These are phyloP conservation scores for Colletotrichum sojae DNA, from an alignment of 2,329 filamentous ascomycete genomes.

Conservation along the genomic window DNA sequence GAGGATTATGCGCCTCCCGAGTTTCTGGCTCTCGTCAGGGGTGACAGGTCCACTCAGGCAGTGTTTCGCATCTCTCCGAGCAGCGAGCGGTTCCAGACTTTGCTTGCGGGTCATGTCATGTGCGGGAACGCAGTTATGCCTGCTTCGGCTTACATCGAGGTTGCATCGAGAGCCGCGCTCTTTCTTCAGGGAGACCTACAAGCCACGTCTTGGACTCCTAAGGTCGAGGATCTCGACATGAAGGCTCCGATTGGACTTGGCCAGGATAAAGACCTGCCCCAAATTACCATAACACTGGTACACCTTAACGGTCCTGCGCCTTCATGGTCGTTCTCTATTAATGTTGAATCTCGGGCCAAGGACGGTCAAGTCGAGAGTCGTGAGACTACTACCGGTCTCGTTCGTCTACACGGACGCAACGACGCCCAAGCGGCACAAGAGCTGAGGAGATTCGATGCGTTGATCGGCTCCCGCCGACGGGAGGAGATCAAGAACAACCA, in stretches of 20 bases:
- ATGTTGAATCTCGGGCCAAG: neutral
- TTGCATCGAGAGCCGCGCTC: constrained; percentile 8
- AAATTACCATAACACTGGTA: neutral
- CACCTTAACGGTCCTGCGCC: neutral
- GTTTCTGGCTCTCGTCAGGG: neutral
- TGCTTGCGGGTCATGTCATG: constrained; percentile 9
- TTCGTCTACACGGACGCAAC: neutral
- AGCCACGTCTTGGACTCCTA: neutral
- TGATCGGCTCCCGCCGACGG: constrained; percentile 14
- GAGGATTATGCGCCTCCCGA: neutral
- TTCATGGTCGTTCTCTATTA: constrained; percentile 22
- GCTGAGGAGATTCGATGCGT: neutral
- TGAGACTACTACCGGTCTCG: neutral
- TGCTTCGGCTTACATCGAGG: constrained; percentile 29
- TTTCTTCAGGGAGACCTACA: neutral
- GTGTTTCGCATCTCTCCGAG: neutral
- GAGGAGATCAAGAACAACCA: neutral
- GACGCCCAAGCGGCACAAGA: neutral
- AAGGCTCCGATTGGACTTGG: neutral
- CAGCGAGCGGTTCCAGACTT: constrained; percentile 13
- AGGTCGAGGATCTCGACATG: constrained; percentile 4
- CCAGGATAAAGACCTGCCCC: neutral
- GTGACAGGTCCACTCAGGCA: neutral
- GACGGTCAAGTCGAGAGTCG: neutral
- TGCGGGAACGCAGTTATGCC: constrained; percentile 18